Base-by-base conservation (phyloP, 2,329 filamentous ascomycete genomes). In the Aspergillus arachidicola region DNA sequence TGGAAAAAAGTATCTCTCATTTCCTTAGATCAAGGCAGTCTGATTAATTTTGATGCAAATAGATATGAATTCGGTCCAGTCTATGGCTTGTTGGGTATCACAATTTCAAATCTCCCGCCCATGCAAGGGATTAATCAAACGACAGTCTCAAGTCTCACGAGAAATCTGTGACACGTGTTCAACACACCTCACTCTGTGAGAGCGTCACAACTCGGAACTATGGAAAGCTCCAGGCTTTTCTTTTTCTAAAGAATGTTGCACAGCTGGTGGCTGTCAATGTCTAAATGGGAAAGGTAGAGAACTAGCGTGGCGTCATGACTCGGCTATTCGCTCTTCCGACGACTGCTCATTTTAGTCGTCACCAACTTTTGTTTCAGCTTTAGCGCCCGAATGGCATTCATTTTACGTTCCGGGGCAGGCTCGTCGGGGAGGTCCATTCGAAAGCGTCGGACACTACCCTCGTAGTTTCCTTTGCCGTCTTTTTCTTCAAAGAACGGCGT, bases 401-500 rank as follows among this genome's bases (percentile, higher is more conserved):
- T 16, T 28, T 51, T 51, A 12, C 21, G 34, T n/a, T 62, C 58
- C 12, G 51, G n/a, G 6, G 12, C 43, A 10, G 59, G 57, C 46
- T 79, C 77, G 6, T 78, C 76, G 10, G 77, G 73, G 5, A 81
- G 61, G 69, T 80, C 78, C 77, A 82, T 78, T 21, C 80, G 71
- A 64, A 82, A 81, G 32, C 80, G 71, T n/a, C 80, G 72, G 11
- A 82, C 79, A 34, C 80, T 82, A 4, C 79, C 79, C 59, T 79
- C 79, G n/a, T 80, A 78, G 48, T 74, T 73, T 2, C 69, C 71
- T 51, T 78, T 77, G 2, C 77, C 75, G 36, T 69, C 63, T 36
- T 73, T 75, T 54, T 79, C 77, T 57, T 80, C 78, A 58, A 80
- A 82, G 64, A 83, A 83, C 0, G 75, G 78, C 6, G 70, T 73